These are phyloP conservation scores for Drechslerella coelobrocha DNA, from an alignment of 2,329 filamentous ascomycete species.

Conservation along the genomic window DNA sequence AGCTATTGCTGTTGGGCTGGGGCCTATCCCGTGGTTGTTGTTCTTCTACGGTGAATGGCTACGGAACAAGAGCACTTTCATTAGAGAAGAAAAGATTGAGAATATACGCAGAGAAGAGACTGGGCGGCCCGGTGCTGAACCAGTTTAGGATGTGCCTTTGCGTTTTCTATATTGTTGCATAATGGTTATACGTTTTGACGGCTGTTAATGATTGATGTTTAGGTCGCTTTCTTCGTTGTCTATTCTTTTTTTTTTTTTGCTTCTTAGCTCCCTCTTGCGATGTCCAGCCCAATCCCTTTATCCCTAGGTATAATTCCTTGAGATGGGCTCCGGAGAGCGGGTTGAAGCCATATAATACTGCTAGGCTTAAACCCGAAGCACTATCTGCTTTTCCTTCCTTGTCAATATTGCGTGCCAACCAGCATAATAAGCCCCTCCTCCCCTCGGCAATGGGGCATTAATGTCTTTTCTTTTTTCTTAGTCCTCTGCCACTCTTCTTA, in stretches of 20 bases:
- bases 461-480: background rate
- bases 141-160: background rate
- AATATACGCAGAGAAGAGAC: background rate
- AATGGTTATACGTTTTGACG: background rate
- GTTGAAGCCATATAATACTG: too few species aligned
- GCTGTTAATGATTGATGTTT: background rate
- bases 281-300: too few species aligned
- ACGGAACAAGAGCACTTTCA: slow-evolving; percentile 38
- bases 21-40: slow-evolving; percentile 65
- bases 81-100: slow-evolving; percentile 6
- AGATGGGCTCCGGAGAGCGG: too few species aligned
- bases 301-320: too few species aligned
- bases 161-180: background rate
- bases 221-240: background rate
- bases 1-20: slow-evolving; percentile 61
- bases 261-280: too few species aligned
- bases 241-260: background rate
- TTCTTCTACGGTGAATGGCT: slow-evolving; percentile 62
- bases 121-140: background rate
- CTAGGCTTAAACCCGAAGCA: background rate
- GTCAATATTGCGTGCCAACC: background rate
- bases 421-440: too few species aligned
- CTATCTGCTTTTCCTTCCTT: background rate
- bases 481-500: too few species aligned
- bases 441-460: too few species aligned